Percentiles rank a stretch among this genome's conserved stretches.
Conservation (phyloP, 345 rosid genomes). For the Populus euphratica region DNA sequence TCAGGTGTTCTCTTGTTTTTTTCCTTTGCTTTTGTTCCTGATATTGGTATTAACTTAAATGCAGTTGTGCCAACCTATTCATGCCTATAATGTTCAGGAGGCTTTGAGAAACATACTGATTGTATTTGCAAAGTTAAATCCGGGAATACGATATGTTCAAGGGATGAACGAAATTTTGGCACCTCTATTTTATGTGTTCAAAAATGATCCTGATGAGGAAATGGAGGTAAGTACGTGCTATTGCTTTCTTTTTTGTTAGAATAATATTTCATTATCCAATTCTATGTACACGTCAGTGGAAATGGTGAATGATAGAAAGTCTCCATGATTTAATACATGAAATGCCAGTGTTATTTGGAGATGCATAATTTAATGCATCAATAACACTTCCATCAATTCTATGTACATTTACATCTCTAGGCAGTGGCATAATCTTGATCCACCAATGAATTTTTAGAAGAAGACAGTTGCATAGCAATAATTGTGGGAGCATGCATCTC, state of each 20-base stretch:
- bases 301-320: not conserved
- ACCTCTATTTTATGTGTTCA: conserved; percentile 78
- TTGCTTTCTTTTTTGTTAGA: not conserved
- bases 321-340: not conserved
- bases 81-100: conserved; percentile 49
- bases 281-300: not conserved
- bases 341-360: not conserved
- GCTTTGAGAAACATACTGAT: conserved; percentile 70
- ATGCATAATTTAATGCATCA: not conserved
- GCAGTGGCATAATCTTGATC: not conserved
- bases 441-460: not conserved
- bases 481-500: not conserved
- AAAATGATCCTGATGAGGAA: conserved; percentile 72
- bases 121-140: conserved; percentile 91
- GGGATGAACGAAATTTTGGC: conserved; percentile 99
- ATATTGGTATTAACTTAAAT: not conserved
- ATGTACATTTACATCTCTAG: too few species aligned
- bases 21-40: not conserved
- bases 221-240: conserved; percentile 43
- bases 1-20: conserved; percentile 50
- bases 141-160: conserved; percentile 96
- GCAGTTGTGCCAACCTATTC: conserved; percentile 20
- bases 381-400: not conserved
- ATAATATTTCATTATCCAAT: not conserved
- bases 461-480: not conserved